Base-by-base conservation (phyloP, 192 early-diverging fungal genomes). In the Backusella tuberculispora region DNA sequence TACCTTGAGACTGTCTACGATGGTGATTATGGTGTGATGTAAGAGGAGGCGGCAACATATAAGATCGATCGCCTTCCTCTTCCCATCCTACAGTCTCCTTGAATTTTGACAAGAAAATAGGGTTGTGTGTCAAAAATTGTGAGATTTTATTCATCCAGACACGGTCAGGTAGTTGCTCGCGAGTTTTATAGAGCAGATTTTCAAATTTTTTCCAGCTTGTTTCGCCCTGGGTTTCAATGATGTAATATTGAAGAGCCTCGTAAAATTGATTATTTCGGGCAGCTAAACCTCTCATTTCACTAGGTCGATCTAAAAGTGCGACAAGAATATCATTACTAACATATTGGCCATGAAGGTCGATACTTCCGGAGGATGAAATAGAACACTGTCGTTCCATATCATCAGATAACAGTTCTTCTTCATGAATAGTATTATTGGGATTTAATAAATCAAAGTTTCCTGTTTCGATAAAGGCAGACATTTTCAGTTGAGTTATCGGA, bases 11-110 rank as follows among this genome's bases (percentile, higher is more conserved):
- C 21, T 45, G 43, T 3, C 21, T 45, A 19, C 41, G 40, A 66
- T 37, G 9, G 38, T 37, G 38, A 19, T 37, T 34, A n/a, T 40
- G 12, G 4, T 24, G 21, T 12, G 45, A 47, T 29, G 40, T 24
- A 60, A 60, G 21, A 26, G 21, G 53, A 9, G 53, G 4, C n/a
- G 53, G 12, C 12, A 19, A 34, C 24, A 47, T 9, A 26, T 72
- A 72, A 21, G 37, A n/a, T 40, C 24, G 65, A 13, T 56, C 66
- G 4, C 38, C 8, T 45, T 66, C 73, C 7, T 74, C 73, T 21
- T 64, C 63, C 42, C 72, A 83, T 6, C 82, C 82, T n/a, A 81
- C 76, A 12, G 71, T 80, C 43, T 81, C 76, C 24, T 81, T 81
- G 44, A 83, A 81, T 17, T 70, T 83, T 21, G 17, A 42, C 14